Evolutionary conservation across 2,329 filamentous ascomycete genomes (phyloP).

Genomic region (Phaeosphaeriaceae sp.): DNA sequence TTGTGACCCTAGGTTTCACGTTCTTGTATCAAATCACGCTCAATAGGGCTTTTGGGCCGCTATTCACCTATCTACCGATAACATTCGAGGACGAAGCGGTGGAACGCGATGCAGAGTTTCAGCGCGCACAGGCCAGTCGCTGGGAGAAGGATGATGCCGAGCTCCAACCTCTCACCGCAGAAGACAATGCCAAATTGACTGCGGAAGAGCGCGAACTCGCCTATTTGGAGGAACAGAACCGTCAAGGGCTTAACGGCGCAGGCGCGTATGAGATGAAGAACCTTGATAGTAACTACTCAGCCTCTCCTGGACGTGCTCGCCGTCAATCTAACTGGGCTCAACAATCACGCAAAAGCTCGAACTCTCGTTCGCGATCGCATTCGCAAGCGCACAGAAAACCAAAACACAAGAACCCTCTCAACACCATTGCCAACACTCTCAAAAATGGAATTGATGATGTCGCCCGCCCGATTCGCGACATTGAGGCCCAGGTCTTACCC

Average conservation of each 20-base stretch:
- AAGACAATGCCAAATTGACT: slow-evolving; percentile 38
- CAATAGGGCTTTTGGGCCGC: slow-evolving; percentile 81
- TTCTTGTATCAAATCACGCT: slow-evolving; percentile 78
- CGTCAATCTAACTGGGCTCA: slow-evolving; percentile 37
- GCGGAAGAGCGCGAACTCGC: slow-evolving; percentile 43
- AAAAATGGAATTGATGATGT: slow-evolving; percentile 37
- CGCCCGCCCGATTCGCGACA: slow-evolving; percentile 40
- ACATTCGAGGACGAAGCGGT: slow-evolving; percentile 96
- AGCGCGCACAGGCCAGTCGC: slow-evolving; percentile 74
- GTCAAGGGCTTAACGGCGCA: slow-evolving; percentile 12
- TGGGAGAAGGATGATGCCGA: slow-evolving; percentile 65
- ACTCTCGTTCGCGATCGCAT: slow-evolving; percentile 34
- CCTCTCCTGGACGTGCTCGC: slow-evolving; percentile 23
- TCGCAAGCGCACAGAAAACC: slow-evolving; percentile 23
- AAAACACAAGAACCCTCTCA: slow-evolving; percentile 35
- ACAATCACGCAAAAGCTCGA: slow-evolving; percentile 35
- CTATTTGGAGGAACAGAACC: slow-evolving; percentile 34
- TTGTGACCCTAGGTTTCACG: slow-evolving; percentile 74
- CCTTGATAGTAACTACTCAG: slow-evolving; percentile 22
- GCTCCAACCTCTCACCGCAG: slow-evolving; percentile 46
- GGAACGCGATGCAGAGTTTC: slow-evolving; percentile 87
- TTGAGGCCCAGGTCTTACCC: slow-evolving; percentile 60
- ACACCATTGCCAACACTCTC: slow-evolving; percentile 33
- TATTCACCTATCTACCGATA: slow-evolving; percentile 89
- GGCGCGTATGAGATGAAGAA: slow-evolving; percentile 39